phyloP scores from a whole-genome alignment of 148 eudicot species.

The Dysphania ambrosioides region DNA sequence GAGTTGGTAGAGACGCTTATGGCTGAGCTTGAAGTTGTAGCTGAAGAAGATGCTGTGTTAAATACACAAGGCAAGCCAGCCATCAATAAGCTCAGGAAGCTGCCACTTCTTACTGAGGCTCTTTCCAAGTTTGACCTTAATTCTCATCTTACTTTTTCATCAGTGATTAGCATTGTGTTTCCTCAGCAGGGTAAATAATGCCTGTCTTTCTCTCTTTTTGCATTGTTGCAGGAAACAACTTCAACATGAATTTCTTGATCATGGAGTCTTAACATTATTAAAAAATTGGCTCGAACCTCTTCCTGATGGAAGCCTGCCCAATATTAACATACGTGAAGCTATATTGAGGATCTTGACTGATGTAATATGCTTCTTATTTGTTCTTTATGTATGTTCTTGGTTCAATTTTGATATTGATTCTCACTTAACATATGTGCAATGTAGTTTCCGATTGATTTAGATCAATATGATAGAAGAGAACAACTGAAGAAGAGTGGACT shows the following conservation, averaged over 20 bases:
- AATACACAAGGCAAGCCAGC: constrained; percentile 82
- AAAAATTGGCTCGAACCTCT: constrained; percentile 97
- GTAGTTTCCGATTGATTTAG: constrained; percentile 92
- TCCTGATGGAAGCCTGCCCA: constrained; percentile 98
- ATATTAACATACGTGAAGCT: constrained; percentile 90
- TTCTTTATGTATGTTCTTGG: constrained; percentile 6
- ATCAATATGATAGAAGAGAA: constrained; percentile 84
- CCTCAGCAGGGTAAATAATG: background rate
- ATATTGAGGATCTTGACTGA: constrained; percentile 82
- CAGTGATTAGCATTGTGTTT: background rate
- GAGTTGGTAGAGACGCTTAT: constrained; percentile 79
- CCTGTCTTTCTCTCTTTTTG: background rate
- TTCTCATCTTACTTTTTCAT: background rate
- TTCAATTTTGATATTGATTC: background rate
- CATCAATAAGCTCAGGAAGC: constrained; percentile 81
- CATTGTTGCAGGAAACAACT: constrained; percentile 75
- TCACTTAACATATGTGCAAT: constrained; percentile 23
- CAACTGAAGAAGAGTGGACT: constrained; percentile 92
- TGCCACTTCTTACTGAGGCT: constrained; percentile 84
- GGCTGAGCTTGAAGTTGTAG: constrained; percentile 95
- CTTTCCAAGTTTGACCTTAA: constrained; percentile 68
- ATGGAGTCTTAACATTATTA: constrained; percentile 78
- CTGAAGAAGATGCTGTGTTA: constrained; percentile 84
- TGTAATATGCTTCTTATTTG: constrained; percentile 41
- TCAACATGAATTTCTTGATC: constrained; percentile 91